Evolutionary conservation across 2,329 filamentous ascomycete genomes (phyloP), one percentile per base, ranked within the genome.

Genomic region (Trichoderma polysporum): DNA sequence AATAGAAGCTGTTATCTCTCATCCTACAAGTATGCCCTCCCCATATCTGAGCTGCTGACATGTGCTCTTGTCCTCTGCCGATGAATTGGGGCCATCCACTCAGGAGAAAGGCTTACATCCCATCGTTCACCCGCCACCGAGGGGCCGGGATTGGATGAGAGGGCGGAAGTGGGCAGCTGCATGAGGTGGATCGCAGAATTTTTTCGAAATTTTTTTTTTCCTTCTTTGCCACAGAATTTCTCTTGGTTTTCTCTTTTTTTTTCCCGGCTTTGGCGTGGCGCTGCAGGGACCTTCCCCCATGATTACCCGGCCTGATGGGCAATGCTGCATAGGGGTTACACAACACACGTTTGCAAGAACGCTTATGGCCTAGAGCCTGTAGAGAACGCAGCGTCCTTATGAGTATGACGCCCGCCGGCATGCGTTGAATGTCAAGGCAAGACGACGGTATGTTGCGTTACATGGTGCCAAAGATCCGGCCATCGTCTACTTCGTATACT

Each of bases 81-180:
- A 62, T 31, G 47, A 33, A 56, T 41, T 47, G 49, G 27, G 54
- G 35, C 61, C 27, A 37, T 37, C 37, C 52, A 54, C 31, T 56
- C 61, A 56, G 50, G 49, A 56, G 35, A 37, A 25, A 27, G 39
- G 29, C 62, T 66, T 52, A 66, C 49, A 31, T 59, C 41, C 39
- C 49, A 47, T 61, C 49, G 64, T 66, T 66, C 66, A 25, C 59
- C 66, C 66, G 66, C 66, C 66, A 67, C 66, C 66, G 47, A 68
- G 60, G 61, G 66, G n/a, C 61, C 27, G 66, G 66, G 61, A 63
- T 68, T 49, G 41, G 53, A 59, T 19, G 52, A 41, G 54, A 67
- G 37, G n/a, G 19, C 27, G 50, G 39, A 57, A 67, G 66, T 67
- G 66, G 58, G 58, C 66, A 67, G 27, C 27, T 67, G 66, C 66